These are phyloP conservation scores for Metarhizium album DNA, from an alignment of 2,329 filamentous ascomycete species.

Conservation along the genomic window DNA sequence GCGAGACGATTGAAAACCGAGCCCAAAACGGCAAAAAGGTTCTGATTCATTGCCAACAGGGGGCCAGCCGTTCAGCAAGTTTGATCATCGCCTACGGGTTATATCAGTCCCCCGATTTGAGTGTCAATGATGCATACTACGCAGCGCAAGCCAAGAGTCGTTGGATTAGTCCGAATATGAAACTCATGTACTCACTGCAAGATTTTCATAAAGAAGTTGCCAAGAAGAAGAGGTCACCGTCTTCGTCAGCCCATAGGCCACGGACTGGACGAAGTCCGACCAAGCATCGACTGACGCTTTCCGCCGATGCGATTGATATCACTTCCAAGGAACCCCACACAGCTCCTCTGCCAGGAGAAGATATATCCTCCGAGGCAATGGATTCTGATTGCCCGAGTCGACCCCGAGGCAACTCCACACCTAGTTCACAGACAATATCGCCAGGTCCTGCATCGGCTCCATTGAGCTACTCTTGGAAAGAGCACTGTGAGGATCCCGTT, in stretches of 20 bases:
- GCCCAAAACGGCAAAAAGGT: conserved; percentile 67
- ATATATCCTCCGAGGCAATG: conserved; percentile 30
- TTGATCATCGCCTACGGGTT: conserved; percentile 79
- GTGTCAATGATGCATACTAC: conserved; percentile 75
- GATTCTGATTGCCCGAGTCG: conserved; percentile 32
- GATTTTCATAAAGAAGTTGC: conserved; percentile 61
- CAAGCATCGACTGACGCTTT: conserved; percentile 50
- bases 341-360: conserved; percentile 47
- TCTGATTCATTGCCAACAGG: conserved; percentile 76
- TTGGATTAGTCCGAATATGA: conserved; percentile 91
- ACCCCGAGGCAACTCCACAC: conserved; percentile 42
- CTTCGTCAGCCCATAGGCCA: conserved; percentile 36
- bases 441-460: conserved; percentile 59
- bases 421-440: conserved; percentile 38
- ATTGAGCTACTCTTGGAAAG: conserved; percentile 49
- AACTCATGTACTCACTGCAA: conserved; percentile 78
- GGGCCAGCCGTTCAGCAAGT: conserved; percentile 74
- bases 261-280: conserved; percentile 43
- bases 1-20: conserved; percentile 63
- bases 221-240: conserved; percentile 36
- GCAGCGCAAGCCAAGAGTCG: conserved; percentile 69
- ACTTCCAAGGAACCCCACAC: conserved; percentile 47
- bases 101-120: conserved; percentile 65
- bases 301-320: conserved; percentile 45
- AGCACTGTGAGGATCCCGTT: conserved; percentile 24